Evolutionary conservation across 148 eudicot species (phyloP), one percentile per base, ranked within the genome.

Genomic region (Fallopia convolvulus): DNA sequence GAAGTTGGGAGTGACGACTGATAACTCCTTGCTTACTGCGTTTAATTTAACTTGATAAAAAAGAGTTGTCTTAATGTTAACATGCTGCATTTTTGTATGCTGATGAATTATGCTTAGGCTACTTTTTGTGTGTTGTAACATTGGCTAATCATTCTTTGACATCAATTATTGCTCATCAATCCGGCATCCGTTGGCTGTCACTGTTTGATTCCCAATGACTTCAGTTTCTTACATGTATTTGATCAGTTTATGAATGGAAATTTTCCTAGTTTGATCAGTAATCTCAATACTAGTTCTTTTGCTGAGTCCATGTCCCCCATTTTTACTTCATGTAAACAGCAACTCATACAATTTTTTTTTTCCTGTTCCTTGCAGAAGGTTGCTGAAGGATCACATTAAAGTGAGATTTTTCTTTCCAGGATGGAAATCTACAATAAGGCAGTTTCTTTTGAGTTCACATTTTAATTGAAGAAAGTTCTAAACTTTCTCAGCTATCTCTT

Each of bases 321-420:
- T 47, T 11, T 47, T 36, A 36, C 8, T 10, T 23, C 26, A 23
- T 26, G 14, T 9, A 21, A 65, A 14, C 70, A 30, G 17, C 70
- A 65, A 30, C 56, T 50, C 18, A 32, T 12, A 65, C 70, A 30
- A 65, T 11, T 65, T 5, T 30, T 11, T 14, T 13, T 11, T 5
- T 3, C 70, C 1, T 63, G 2, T 32, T 9, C 17, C 70, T 12
- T 32, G 70, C 70, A 65, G 70, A 65, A 65, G 70, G 70, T 65
- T 65, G 70, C 4, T 2, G 70, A 65, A 65, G 70, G 40, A 32
- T 65, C 70, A 60, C 33, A 60, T 60, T 60, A 39, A 65, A 65
- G 70, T 32, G 40, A 30, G n/a, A 32, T 3, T 65, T 12, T 30
- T 65, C n/a, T 65, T 39, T 65, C 70, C 18, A 65, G 70, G 70